Percentiles rank a stretch among this genome's conserved stretches.
Evolutionary conservation across 345 rosid species (phyloP).

Genomic region (Eucalyptus erythrocorys): DNA sequence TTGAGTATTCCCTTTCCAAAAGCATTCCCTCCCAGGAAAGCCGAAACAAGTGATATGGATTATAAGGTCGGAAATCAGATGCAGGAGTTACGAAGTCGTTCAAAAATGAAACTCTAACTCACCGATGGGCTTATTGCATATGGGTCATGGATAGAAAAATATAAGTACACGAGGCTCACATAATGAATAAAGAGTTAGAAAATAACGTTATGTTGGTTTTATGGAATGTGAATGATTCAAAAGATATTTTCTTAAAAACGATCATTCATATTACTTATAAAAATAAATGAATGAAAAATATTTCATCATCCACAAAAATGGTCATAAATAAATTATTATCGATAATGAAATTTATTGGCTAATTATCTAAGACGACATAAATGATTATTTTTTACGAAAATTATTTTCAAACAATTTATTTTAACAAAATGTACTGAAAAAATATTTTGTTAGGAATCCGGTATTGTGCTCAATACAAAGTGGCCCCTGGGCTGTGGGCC

Average conservation of each 20-base stretch:
- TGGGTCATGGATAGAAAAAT: neutral
- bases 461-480: neutral
- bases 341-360: neutral
- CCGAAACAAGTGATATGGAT: no score
- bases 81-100: neutral
- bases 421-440: neutral
- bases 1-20: no score
- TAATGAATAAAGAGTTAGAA: neutral
- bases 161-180: neutral
- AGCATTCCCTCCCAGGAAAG: neutral
- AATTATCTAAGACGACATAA: neutral
- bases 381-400: neutral
- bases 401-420: no score
- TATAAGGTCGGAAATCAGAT: neutral
- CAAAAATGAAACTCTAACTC: neutral
- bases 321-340: neutral
- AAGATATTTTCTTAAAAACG: neutral
- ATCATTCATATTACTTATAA: neutral
- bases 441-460: neutral
- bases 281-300: no score
- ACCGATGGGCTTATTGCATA: neutral
- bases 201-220: fast-evolving
- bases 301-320: no score
- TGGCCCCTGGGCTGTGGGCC: fast-evolving
- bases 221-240: neutral